phyloP scores from a whole-genome alignment of 2,329 filamentous ascomycete species.

The Endoconidiophora laricicola region DNA sequence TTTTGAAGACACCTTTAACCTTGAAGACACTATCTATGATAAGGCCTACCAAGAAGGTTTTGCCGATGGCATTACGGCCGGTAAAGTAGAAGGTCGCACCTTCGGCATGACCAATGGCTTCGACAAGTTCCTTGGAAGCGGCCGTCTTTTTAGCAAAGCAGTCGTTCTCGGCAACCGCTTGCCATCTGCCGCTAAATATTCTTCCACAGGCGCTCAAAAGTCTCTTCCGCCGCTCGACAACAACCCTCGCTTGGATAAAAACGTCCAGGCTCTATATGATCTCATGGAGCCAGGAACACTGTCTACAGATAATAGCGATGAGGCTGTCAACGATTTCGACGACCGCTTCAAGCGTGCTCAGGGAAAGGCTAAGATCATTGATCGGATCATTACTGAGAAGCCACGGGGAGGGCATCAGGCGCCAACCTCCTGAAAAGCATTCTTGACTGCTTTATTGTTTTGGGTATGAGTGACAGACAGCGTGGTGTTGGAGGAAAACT shows the following conservation, averaged over 20 bases:
- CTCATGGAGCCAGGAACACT: constrained; percentile 65
- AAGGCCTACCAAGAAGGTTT: constrained; percentile 65
- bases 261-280: constrained; percentile 57
- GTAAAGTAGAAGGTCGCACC: constrained; percentile 72
- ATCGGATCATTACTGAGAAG: constrained; percentile 42
- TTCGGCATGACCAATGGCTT: constrained; percentile 88
- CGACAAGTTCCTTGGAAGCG: constrained; percentile 75
- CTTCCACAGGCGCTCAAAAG: constrained; percentile 10
- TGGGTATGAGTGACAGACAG: neutral
- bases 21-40: constrained; percentile 58
- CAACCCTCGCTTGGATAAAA: constrained; percentile 56
- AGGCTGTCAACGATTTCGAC: constrained; percentile 81
- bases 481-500: neutral
- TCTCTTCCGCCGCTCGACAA: constrained; percentile 28
- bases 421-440: constrained; percentile 12
- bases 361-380: constrained; percentile 72
- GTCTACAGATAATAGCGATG: constrained; percentile 68
- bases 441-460: neutral
- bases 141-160: constrained; percentile 59
- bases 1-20: constrained; percentile 40
- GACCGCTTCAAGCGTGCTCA: constrained; percentile 70
- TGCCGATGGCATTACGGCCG: constrained; percentile 58
- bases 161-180: constrained; percentile 71
- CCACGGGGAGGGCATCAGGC: neutral
- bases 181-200: neutral